Evolutionary conservation across 2,329 filamentous ascomycete genomes (phyloP), one percentile per base, ranked within the genome.

Genomic region (Metarhizium guizhouense): DNA sequence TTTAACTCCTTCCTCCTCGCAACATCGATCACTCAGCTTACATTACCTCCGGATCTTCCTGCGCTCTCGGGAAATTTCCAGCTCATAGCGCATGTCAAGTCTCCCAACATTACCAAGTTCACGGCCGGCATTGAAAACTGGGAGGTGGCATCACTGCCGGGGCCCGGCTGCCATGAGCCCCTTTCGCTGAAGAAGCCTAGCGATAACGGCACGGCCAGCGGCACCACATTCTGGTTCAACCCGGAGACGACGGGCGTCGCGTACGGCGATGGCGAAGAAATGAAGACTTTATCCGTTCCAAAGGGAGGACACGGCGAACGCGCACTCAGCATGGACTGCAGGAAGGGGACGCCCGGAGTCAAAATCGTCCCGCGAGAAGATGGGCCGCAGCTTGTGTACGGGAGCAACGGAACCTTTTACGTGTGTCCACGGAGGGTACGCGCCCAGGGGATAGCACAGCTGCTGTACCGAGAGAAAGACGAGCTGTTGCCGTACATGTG

Each of bases 41-140:
- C 52, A 16, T 25, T 30, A 20, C 45, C 49, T 2, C 20, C 52
- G 4, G 30, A 54, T 6, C 30, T 43, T 45, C 14, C 52, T 7
- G 48, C 42, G 20, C 20, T 54, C 3, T 54, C 52, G 7, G 36
- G 48, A 20, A 54, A 52, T 18, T 54, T 52, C 20, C 47, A 47
- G 34, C 49, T 57, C 18, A 32, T 52, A 16, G 52, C 55, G 10
- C 55, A 52, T 36, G 49, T 57, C 32, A 54, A 48, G 13, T 57
- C 49, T 7, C 52, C 53, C 25, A 54, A 8, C 20, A 32, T 47
- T 13, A 57, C 20, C n/a, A 18, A 54, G 6, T 52, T 57, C 36
- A 10, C 52, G 6, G 52, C 45, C 48, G 49, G 55, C 53, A 54
- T 54, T 20, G 52, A 52, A 40, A 56, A 54, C 18, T 56, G 55